Percentiles rank a stretch among this genome's conserved stretches.
Evolutionary conservation across 768 basidiomycete species (phyloP).

Genomic region (Gautieria morchelliformis): DNA sequence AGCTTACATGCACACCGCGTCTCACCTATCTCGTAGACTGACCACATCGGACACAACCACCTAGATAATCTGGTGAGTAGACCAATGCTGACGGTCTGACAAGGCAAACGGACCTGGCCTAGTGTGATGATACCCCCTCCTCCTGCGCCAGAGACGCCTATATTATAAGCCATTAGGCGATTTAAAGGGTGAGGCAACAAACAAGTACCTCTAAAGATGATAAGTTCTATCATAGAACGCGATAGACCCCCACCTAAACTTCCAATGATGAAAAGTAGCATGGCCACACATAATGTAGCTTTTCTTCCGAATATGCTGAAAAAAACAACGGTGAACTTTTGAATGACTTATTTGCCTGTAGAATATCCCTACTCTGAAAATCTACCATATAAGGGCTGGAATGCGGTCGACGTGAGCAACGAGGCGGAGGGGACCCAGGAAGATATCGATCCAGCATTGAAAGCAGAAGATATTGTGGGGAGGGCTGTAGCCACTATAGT

Average conservation of each 20-base stretch:
- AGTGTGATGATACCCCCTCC: conserved; percentile 65
- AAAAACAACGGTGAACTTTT: neutral
- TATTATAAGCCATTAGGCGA: neutral
- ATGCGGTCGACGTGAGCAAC: conserved; percentile 55
- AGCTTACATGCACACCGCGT: neutral
- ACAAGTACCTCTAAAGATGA: conserved; percentile 46
- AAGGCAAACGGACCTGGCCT: conserved; percentile 15
- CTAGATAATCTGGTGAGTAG: conserved; percentile 23
- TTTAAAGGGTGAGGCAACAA: neutral
- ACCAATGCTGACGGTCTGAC: neutral
- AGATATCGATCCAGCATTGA: conserved; percentile 51
- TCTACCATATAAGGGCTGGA: conserved; percentile 38
- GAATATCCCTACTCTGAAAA: conserved; percentile 14
- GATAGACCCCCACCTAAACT: conserved; percentile 61
- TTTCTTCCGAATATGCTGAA: conserved; percentile 38
- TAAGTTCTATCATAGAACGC: conserved; percentile 53
- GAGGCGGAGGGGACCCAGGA: conserved; percentile 72
- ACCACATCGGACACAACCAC: conserved; percentile 70
- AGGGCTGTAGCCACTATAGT: conserved; percentile 68
- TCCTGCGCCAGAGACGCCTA: conserved; percentile 48
- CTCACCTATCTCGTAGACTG: conserved; percentile 52
- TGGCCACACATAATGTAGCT: conserved; percentile 42
- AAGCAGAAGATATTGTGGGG: conserved; percentile 58
- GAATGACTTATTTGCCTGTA: neutral
- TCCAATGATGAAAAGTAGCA: conserved; percentile 57